A percentile compares a stretch with the other conserved stretches of the same genome.
These are phyloP conservation scores for Malus hybrid DNA, from an alignment of 331 rosid genomes.

Conservation along the genomic window DNA sequence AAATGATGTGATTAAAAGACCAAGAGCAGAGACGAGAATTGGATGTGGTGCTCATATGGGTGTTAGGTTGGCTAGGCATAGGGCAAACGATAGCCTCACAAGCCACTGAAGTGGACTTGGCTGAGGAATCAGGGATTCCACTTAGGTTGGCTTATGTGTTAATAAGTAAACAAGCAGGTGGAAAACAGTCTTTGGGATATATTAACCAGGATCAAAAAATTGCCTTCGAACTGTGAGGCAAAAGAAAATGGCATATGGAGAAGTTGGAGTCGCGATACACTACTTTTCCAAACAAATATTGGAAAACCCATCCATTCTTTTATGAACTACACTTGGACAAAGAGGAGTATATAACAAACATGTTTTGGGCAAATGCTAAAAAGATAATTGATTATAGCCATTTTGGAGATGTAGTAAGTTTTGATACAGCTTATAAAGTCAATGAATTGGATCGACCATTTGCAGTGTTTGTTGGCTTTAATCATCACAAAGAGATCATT, in stretches of 20 bases:
- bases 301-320: background rate
- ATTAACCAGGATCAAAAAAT: background rate
- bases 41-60: background rate
- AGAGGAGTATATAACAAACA: background rate
- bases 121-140: background rate
- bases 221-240: background rate
- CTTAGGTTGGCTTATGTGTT: background rate
- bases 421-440: background rate
- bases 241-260: background rate
- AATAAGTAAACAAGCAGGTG: background rate
- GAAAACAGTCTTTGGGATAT: background rate
- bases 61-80: background rate
- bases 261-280: background rate
- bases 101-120: background rate
- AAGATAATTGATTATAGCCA: background rate
- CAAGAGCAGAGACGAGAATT: background rate
- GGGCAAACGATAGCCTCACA: background rate
- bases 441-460: background rate
- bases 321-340: background rate
- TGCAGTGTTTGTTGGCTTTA: background rate
- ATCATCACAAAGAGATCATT: background rate
- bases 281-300: background rate
- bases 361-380: background rate
- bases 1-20: too few relatives aligned
- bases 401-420: background rate